Percentiles rank a stretch among this genome's conserved stretches.
phyloP scores from a whole-genome alignment of 139 green algal species.

The Coelastrella sp. region DNA sequence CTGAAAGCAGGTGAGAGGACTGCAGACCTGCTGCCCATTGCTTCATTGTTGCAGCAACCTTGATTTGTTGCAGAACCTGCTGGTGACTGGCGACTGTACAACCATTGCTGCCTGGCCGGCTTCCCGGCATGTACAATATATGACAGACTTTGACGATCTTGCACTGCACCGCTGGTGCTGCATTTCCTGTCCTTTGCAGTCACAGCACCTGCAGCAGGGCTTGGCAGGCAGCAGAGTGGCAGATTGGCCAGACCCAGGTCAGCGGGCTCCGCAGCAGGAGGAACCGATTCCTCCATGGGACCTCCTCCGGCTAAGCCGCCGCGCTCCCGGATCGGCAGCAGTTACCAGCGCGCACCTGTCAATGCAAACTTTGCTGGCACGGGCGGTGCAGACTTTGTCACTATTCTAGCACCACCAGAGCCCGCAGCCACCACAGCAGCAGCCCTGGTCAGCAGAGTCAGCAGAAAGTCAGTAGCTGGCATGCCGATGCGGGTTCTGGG shows the following conservation, averaged over 20 bases:
- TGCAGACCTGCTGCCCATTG: neutral
- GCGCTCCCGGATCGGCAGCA: slow-evolving; percentile 17
- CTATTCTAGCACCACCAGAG: slow-evolving; percentile 17
- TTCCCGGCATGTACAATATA: no score
- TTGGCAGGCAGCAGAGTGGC: neutral
- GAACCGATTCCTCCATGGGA: neutral
- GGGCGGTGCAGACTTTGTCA: neutral
- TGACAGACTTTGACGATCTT: no score
- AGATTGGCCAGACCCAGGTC: neutral
- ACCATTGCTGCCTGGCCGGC: no score
- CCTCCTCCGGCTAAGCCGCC: slow-evolving; percentile 20
- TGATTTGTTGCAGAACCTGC: no score
- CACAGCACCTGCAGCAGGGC: neutral
- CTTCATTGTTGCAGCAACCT: neutral
- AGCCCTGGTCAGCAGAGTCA: neutral
- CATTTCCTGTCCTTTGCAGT: neutral
- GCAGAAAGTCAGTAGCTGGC: slow-evolving; percentile 31
- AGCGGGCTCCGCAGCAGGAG: neutral
- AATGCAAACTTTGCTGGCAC: neutral
- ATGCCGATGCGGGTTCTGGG: slow-evolving; percentile 27
- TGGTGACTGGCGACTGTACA: no score
- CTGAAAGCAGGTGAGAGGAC: neutral
- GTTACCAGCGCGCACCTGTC: neutral
- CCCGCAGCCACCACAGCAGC: neutral
- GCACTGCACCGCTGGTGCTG: no score